These are phyloP conservation scores for Plasmodium cynomolgi DNA, from an alignment of 169 alveolate genomes.

Conservation along the genomic window DNA sequence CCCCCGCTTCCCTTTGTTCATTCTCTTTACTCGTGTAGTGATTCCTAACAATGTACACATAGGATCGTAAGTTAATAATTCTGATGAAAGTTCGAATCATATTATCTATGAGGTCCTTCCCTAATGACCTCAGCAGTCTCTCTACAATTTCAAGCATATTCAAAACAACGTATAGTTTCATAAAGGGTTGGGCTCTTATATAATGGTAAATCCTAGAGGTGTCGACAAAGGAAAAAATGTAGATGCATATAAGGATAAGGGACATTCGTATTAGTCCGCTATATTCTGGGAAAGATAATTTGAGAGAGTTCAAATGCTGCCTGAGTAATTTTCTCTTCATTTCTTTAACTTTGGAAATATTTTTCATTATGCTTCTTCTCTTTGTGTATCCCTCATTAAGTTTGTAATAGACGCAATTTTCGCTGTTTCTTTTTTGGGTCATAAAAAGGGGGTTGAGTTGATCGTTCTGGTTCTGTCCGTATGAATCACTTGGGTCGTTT, in stretches of 20 bases:
- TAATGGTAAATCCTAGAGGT: constrained; percentile 91
- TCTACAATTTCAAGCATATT: constrained; percentile 93
- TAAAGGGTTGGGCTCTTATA: constrained; percentile 91
- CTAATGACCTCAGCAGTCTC: constrained; percentile 88
- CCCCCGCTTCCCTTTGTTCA: not conserved
- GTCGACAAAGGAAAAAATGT: constrained; percentile 86
- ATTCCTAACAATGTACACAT: constrained; percentile 28
- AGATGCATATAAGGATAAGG: constrained; percentile 81
- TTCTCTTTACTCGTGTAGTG: constrained; percentile 6
- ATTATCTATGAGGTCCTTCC: constrained; percentile 88
- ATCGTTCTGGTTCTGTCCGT: not conserved
- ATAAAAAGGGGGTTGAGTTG: not conserved
- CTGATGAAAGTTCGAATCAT: constrained; percentile 80
- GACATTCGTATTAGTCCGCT: constrained; percentile 85
- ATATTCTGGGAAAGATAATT: constrained; percentile 78
- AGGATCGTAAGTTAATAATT: constrained; percentile 51
- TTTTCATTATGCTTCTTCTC: constrained; percentile 20
- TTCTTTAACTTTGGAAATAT: constrained; percentile 29
- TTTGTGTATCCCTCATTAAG: constrained; percentile 5
- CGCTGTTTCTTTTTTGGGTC: constrained; percentile 22
- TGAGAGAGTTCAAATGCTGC: constrained; percentile 47
- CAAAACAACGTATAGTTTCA: constrained; percentile 90
- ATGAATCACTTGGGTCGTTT: not conserved
- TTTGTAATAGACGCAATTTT: not conserved
- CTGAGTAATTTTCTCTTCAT: constrained; percentile 47